Evolutionary conservation across 83 land plant species (phyloP).

Genomic region (Isoetes engelmannii): DNA sequence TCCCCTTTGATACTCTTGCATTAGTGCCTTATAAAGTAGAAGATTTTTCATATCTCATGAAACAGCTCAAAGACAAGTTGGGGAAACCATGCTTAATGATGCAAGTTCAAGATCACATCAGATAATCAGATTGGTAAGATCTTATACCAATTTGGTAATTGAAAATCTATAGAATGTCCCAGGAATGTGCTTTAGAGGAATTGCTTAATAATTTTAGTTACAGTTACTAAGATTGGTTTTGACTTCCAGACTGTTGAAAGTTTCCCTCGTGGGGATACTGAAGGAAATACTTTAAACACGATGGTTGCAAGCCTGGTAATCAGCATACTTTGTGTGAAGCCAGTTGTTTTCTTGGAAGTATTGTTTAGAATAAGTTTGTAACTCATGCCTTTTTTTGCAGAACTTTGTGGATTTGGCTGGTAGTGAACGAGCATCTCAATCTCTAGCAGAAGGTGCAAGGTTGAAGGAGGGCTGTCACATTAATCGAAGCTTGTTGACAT

Average conservation of each 20-base stretch:
- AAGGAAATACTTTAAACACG: conserved; percentile 53
- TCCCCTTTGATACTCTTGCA: not conserved
- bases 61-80: conserved; percentile 88
- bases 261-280: conserved; percentile 46
- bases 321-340: not conserved
- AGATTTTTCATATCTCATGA: conserved; percentile 8
- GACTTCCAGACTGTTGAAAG: conserved; percentile 78
- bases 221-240: not conserved
- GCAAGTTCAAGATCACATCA: conserved; percentile 87
- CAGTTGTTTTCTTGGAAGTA: not conserved
- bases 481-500: conserved; percentile 85
- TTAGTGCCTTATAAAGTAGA: not conserved
- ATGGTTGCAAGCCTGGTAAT: conserved; percentile 80
- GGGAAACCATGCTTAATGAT: conserved; percentile 83
- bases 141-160: not conserved
- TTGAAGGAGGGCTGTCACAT: conserved; percentile 99
- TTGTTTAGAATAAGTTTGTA: not conserved
- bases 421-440: conserved; percentile 94
- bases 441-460: conserved; percentile 80
- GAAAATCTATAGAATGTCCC: not conserved
- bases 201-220: not conserved
- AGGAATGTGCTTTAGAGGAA: not conserved
- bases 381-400: conserved; percentile 38
- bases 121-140: conserved; percentile 70
- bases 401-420: conserved; percentile 99